These are phyloP conservation scores for Fusarium chaquense DNA, from an alignment of 2,329 filamentous ascomycete species.

Conservation along the genomic window DNA sequence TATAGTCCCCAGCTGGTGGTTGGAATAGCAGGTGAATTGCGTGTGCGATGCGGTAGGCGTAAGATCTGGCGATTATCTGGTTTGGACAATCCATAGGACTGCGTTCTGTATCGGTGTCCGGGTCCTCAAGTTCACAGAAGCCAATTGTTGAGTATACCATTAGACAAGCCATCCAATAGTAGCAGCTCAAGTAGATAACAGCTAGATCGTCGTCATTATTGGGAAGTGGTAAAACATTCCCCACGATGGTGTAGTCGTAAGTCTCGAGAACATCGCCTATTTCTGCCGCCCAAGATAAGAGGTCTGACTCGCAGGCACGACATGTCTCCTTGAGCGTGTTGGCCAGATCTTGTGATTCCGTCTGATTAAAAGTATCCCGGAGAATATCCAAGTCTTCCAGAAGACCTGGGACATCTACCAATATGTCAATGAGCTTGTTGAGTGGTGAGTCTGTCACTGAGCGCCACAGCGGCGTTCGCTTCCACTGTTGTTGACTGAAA, in stretches of 20 bases:
- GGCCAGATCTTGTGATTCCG: not conserved
- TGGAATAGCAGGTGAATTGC: constrained; percentile 14
- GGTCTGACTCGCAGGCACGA: not conserved
- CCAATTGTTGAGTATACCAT: constrained; percentile 16
- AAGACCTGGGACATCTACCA: constrained; percentile 10
- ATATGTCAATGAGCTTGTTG: constrained; percentile 9
- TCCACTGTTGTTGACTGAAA: constrained; percentile 2
- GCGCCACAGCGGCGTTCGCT: constrained; percentile 9
- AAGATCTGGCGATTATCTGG: constrained; percentile 5
- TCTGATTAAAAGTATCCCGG: not conserved
- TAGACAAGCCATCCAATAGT: constrained; percentile 27
- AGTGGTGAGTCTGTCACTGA: constrained; percentile 6
- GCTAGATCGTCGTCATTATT: constrained; percentile 13
- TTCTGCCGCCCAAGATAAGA: not conserved
- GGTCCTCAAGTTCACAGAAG: constrained; percentile 8
- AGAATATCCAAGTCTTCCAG: constrained; percentile 3
- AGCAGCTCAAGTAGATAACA: constrained; percentile 8
- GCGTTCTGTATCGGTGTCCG: accelerated
- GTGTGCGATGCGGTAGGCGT: constrained; percentile 11
- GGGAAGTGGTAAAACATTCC: not conserved
- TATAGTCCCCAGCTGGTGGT: not conserved
- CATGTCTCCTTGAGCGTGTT: not conserved
- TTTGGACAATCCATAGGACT: not conserved
- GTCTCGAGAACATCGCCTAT: not conserved
- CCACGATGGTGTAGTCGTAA: constrained; percentile 16